A percentile compares a stretch with the other conserved stretches of the same genome.
Evolutionary conservation across 345 rosid genomes (phyloP).

Genomic region (Hibiscus tridactylites): DNA sequence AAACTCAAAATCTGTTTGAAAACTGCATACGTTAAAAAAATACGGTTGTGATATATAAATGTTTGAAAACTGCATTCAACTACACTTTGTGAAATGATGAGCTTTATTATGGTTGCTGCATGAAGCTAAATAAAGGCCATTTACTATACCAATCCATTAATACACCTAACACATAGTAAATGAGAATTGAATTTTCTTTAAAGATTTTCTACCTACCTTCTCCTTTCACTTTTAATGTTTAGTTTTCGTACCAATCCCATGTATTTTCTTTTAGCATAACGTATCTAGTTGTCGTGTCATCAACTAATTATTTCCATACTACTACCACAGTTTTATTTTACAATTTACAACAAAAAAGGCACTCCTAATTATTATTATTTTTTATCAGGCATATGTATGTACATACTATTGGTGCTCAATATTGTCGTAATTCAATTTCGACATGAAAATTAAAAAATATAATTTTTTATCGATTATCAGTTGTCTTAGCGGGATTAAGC

Average conservation of each 20-base stretch:
- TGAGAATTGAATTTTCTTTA: slow-evolving; percentile 26
- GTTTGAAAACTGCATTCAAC: slow-evolving; percentile 44
- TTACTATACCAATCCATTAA: slow-evolving; percentile 26
- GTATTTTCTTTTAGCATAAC: background rate
- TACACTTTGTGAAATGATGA: slow-evolving; percentile 29
- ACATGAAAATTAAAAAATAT: too few relatives aligned
- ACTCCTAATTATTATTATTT: background rate
- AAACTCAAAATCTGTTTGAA: slow-evolving; percentile 29
- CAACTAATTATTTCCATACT: background rate
- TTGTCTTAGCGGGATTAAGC: too few relatives aligned
- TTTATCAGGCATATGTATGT: too few relatives aligned
- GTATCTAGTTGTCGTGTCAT: background rate
- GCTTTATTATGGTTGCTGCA: slow-evolving; percentile 15
- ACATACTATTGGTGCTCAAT: too few relatives aligned
- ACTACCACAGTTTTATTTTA: background rate
- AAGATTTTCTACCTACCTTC: slow-evolving; percentile 24
- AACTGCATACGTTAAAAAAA: slow-evolving; percentile 22
- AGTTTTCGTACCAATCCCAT: slow-evolving; percentile 1
- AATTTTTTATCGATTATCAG: too few relatives aligned
- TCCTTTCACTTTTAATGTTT: slow-evolving; percentile 11
- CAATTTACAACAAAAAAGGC: background rate
- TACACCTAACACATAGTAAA: slow-evolving; percentile 35
- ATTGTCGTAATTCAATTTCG: too few relatives aligned
- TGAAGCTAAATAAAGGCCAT: slow-evolving; percentile 29
- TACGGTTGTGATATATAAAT: slow-evolving; percentile 39